Conservation (phyloP, 495 filamentous ascomycete species). For the Letharia lupina region DNA sequence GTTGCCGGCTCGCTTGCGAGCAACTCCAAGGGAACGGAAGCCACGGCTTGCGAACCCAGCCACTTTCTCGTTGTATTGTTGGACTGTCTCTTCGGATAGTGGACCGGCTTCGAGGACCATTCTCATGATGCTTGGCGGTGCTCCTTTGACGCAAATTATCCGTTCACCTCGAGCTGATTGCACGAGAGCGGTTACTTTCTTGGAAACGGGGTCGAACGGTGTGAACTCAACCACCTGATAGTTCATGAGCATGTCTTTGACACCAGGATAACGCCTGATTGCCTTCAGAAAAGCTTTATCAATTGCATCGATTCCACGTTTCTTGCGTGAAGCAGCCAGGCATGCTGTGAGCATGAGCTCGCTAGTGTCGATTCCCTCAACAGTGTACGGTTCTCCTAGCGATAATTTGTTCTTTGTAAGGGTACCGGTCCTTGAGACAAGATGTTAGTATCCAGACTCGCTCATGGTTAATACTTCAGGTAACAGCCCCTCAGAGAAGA, state of each 20-base stretch:
- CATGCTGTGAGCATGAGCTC: slow-evolving; percentile 89
- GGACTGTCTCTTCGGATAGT: slow-evolving; percentile 62
- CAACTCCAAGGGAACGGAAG: slow-evolving; percentile 87
- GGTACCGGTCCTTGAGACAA: slow-evolving; percentile 31
- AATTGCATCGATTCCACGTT: slow-evolving; percentile 90
- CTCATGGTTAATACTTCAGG: background rate
- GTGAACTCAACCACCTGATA: slow-evolving; percentile 74
- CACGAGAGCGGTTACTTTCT: slow-evolving; percentile 81
- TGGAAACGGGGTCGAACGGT: slow-evolving; percentile 90
- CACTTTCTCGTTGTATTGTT: slow-evolving; percentile 81
- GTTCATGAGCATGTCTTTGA: slow-evolving; percentile 63
- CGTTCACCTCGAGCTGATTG: slow-evolving; percentile 71
- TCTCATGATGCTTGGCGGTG: slow-evolving; percentile 73
- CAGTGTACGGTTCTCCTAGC: slow-evolving; percentile 73
- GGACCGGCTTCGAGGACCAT: slow-evolving; percentile 75
- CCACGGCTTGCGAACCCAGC: slow-evolving; percentile 84
- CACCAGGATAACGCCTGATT: slow-evolving; percentile 67
- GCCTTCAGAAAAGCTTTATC: slow-evolving; percentile 89
- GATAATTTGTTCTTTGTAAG: slow-evolving; percentile 89
- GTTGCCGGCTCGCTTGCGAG: slow-evolving; percentile 68
- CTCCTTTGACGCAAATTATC: slow-evolving; percentile 85
- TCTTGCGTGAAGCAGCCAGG: slow-evolving; percentile 84
- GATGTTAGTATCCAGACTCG: background rate
- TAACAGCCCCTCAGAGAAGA: background rate
- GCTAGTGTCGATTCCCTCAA: slow-evolving; percentile 66